Conservation (phyloP, 169 alveolate species). For the Plasmodium relictum region DNA sequence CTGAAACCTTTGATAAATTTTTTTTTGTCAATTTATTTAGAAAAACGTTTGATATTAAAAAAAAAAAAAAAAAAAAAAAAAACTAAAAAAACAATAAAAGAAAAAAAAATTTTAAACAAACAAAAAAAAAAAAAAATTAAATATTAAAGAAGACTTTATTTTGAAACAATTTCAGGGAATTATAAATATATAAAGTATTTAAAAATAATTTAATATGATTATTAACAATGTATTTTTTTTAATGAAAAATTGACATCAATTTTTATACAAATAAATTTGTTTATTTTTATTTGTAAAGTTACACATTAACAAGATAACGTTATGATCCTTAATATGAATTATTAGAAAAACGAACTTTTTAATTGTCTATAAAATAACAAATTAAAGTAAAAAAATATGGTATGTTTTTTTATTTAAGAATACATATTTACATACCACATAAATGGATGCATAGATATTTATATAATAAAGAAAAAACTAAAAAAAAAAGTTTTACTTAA, state of each 20-base stretch:
- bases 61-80: conserved; percentile 10
- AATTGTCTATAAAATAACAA: conserved; percentile 3
- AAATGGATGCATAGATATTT: neutral
- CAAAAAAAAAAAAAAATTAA: conserved; percentile 5
- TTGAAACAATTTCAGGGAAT: neutral
- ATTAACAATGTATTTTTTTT: conserved; percentile 10
- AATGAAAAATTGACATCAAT: conserved; percentile 3
- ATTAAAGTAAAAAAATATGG: neutral
- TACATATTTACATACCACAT: neutral
- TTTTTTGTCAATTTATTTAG: conserved; percentile 1
- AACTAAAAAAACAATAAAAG: neutral
- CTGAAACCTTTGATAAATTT: neutral
- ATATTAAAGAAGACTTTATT: conserved; percentile 18
- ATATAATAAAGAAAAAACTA: neutral
- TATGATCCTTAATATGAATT: neutral
- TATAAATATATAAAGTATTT: neutral
- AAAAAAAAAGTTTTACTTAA: conserved; percentile 26
- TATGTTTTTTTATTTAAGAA: conserved; percentile 7
- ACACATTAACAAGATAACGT: neutral
- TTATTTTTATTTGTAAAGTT: neutral
- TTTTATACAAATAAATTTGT: conserved; percentile 6
- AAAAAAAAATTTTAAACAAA: neutral
- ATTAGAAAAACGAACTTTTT: conserved; percentile 13
- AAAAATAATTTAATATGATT: conserved; percentile 2
- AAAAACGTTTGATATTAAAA: conserved; percentile 3